Evolutionary conservation across 805 yeast genomes (phyloP), one percentile per base, ranked within the genome.

Genomic region (Zygotorulaspora florentina): DNA sequence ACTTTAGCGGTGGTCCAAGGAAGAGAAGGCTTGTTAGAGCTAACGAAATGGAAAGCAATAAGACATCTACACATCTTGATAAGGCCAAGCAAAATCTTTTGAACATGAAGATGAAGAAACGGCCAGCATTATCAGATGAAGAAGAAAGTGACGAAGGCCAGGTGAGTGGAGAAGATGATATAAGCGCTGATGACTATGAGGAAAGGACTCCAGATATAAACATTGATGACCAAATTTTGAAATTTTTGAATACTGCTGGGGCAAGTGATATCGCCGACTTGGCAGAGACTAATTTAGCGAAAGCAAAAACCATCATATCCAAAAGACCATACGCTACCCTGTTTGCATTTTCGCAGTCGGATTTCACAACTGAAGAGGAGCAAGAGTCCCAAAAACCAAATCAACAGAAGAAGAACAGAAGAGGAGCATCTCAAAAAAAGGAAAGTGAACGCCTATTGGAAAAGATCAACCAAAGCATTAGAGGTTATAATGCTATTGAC

Each of bases 401-500:
- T 20, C 48, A 46, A n/a, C 52, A 45, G 36, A 58, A 62, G 16
- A 62, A 57, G 44, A 66, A 62, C 45, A 70, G 68, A 38, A 69
- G 71, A 29, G 70, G 73, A 23, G 69, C 69, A 48, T 70, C 69
- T 45, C 72, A 66, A 45, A 80, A 78, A 61, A 72, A 83, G 4
- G 77, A 79, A 38, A 96, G 96, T 9, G 84, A 84, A 55, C 77
- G 79, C 58, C 74, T 87, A 40, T 76, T 88, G 17, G 91, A 84
- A 53, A 83, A 78, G 33, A 77, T 90, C 3, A 77, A 77, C 39
- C 70, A 75, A 51, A 83, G 88, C 12, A 72, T 93, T 51, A 79
- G 81, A 57, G 98, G 98, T 4, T 93, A 93, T 63, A 83, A 82
- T 50, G 98, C 99, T 0, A 96, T 93, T 36, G 98, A 91, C 56